Percentiles rank a stretch among this genome's conserved stretches.
These are phyloP conservation scores for Candolleomyces aberdarensis DNA, from an alignment of 768 basidiomycete species.

Conservation along the genomic window DNA sequence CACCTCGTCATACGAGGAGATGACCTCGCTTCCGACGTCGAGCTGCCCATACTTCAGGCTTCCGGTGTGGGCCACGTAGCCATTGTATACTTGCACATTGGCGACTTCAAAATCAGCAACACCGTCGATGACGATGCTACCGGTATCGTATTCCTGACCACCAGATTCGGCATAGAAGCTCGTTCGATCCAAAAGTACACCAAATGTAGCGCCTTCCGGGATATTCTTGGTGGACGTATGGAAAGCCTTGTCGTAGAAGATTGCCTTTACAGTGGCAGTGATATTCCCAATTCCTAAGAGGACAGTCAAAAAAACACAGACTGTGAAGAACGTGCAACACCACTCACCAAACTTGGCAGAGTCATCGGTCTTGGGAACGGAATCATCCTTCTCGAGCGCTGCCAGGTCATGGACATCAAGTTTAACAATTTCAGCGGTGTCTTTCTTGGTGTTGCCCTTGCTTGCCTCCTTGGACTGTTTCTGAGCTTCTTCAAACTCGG, in stretches of 20 bases:
- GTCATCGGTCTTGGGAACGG: slow-evolving; percentile 91
- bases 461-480: slow-evolving; percentile 87
- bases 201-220: slow-evolving; percentile 67
- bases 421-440: slow-evolving; percentile 66
- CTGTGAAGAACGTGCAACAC: neutral
- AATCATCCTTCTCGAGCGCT: slow-evolving; percentile 70
- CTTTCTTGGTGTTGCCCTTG: slow-evolving; percentile 78
- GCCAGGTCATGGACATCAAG: slow-evolving; percentile 96
- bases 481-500: slow-evolving; percentile 88
- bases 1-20: slow-evolving; percentile 92
- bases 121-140: slow-evolving; percentile 90
- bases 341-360: slow-evolving; percentile 83
- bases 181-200: slow-evolving; percentile 85
- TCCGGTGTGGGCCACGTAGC: slow-evolving; percentile 94
- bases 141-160: slow-evolving; percentile 96
- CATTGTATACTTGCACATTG: slow-evolving; percentile 92
- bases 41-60: slow-evolving; percentile 85
- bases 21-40: slow-evolving; percentile 73
- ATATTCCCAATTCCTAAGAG: slow-evolving; percentile 72
- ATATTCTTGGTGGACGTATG: slow-evolving; percentile 61
- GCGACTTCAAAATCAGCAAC: slow-evolving; percentile 89
- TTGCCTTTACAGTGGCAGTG: slow-evolving; percentile 70
- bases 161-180: slow-evolving; percentile 98
- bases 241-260: slow-evolving; percentile 83
- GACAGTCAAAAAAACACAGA: neutral